Evolutionary conservation across 2,329 filamentous ascomycete genomes (phyloP).

Genomic region (Ilyonectria destructans): DNA sequence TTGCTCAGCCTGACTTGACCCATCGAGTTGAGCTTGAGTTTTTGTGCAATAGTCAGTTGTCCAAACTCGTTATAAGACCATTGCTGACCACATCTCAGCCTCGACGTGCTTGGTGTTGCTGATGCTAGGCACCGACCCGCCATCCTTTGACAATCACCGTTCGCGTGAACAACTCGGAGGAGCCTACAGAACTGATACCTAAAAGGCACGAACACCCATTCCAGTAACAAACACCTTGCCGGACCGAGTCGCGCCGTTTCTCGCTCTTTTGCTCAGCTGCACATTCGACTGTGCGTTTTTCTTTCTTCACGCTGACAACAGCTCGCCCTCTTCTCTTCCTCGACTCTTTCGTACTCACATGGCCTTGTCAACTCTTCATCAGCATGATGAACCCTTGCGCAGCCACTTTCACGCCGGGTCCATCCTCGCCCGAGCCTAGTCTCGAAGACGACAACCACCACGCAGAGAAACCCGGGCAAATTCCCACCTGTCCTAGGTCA

Average conservation of each 20-base stretch:
- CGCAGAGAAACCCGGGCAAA: too few relatives aligned
- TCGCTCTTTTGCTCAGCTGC: constrained; percentile 1
- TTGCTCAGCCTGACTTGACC: constrained; percentile 4
- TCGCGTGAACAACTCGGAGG: neutral
- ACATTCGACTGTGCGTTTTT: neutral
- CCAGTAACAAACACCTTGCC: neutral
- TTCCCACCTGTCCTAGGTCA: neutral
- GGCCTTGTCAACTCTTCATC: neutral
- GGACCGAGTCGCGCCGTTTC: neutral
- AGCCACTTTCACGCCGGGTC: constrained; percentile 45
- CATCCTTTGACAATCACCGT: neutral
- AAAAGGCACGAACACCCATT: neutral
- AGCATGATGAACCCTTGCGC: constrained; percentile 51
- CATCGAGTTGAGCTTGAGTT: neutral
- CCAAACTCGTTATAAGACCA: too few relatives aligned
- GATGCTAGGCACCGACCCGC: neutral
- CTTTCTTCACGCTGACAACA: neutral
- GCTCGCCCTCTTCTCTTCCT: neutral
- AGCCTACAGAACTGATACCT: neutral
- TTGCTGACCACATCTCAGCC: neutral
- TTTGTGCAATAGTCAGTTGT: neutral
- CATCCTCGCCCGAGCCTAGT: constrained; percentile 1
- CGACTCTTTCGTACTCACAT: neutral
- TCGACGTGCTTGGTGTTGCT: neutral
- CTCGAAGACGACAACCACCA: neutral